Base-by-base conservation (phyloP, 1,139 yeast species). In the Sugiyamaella paludigena region DNA sequence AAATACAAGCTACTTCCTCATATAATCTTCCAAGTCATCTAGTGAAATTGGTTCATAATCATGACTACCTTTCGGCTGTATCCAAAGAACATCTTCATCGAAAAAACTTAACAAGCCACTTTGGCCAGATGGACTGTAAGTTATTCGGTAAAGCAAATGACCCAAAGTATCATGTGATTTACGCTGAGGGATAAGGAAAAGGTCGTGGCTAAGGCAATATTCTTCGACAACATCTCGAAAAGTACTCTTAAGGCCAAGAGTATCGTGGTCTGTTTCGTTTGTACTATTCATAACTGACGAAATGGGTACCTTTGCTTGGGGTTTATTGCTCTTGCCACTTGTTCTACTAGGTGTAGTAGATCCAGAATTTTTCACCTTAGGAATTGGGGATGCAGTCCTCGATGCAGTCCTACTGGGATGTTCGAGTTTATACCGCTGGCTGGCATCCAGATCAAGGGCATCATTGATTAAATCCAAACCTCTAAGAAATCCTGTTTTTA, bases 191-290 rank as follows among this genome's bases (percentile, higher is more conserved):
- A 66, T 43, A 12, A 75, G 58, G 32, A 75, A 63, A 33, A 71
- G 56, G 45, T 69, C 70, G 48, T 70, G 63, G 7, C 59, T 59
- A 12, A 63, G 53, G 46, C 78, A 74, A 50, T 60, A 71, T 9
- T 70, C 78, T 47, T 77, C 80, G 8, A 80, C 72, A 28, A 80
- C 75, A 28, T 78, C 81, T 51, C 70, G 75, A 58, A 77, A 76
- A 0, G 79, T 47, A 37, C 40, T 40, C n/a, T 41, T 32, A 6
- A 24, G 27, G 16, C 15, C 33, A 15, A 19, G 16, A 15, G 16
- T 27, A 4, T 13, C 16, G 12, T 6, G 13, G 34, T 31, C 34
- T n/a, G 19, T 29, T 36, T 36, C 27, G 29, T 19, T 24, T 1
- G 16, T 24, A 16, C 28, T 35, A 9, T 28, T 19, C 9, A 13